A percentile compares a stretch with the other conserved stretches of the same genome.
These are phyloP conservation scores for Nannochloropsis salina DNA, from an alignment of 108 stramenopile species.

Conservation along the genomic window DNA sequence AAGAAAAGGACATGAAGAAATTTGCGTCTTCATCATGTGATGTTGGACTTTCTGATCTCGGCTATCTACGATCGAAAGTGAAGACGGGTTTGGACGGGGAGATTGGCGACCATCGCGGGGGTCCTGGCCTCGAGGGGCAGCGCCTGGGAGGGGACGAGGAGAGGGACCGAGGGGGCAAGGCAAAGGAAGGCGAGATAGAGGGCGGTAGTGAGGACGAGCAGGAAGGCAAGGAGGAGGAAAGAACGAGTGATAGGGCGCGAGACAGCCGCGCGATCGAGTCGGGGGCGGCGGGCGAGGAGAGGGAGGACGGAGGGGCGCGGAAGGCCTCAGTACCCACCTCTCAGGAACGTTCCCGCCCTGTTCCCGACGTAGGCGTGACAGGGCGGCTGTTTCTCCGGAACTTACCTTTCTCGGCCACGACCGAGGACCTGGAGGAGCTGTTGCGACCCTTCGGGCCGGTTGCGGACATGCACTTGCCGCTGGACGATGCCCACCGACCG, in stretches of 20 bases:
- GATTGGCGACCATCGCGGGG: not conserved
- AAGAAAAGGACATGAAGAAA: not conserved
- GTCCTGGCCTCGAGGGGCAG: conserved; percentile 19
- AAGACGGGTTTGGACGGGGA: conserved; percentile 3
- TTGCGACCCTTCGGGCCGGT: conserved; percentile 69
- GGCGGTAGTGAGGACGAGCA: not conserved
- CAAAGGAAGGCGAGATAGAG: not conserved
- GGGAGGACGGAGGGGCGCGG: not conserved
- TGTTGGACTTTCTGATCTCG: conserved; percentile 46
- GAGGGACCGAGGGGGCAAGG: not conserved
- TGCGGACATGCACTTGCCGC: conserved; percentile 79
- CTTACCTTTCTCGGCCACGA: conserved; percentile 78
- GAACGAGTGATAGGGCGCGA: conserved; percentile 20
- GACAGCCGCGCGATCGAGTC: too few relatives aligned
- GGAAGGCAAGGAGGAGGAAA: not conserved
- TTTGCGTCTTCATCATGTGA: not conserved
- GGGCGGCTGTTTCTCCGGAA: conserved; percentile 84
- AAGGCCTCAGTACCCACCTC: not conserved
- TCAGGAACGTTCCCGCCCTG: not conserved
- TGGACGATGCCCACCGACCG: conserved; percentile 69
- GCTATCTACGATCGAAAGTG: conserved; percentile 52
- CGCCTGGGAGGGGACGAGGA: conserved; percentile 24
- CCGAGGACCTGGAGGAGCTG: conserved; percentile 76
- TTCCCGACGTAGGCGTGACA: conserved; percentile 4
- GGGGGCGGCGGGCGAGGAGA: not conserved